Evolutionary conservation across 371 early-diverging fungal genomes (phyloP).

Genomic region (Zopfochytrium polystomum): DNA sequence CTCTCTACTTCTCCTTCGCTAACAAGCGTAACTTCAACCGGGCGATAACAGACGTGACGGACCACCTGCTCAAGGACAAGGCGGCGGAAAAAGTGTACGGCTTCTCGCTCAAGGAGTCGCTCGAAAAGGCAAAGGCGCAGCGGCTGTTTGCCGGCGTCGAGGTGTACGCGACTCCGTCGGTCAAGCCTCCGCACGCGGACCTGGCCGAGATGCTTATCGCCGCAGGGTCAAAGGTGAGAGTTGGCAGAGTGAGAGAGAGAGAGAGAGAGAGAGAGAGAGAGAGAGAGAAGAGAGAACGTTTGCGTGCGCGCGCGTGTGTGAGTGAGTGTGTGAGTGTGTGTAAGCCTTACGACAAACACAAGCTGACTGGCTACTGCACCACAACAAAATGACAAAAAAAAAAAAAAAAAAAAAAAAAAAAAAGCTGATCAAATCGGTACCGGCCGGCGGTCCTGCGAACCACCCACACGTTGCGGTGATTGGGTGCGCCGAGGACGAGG

Average conservation of each 20-base stretch:
- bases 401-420: too few relatives aligned
- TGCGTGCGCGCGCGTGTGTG: too few relatives aligned
- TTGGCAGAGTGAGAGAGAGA: too few relatives aligned
- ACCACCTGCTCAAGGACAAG: conserved; percentile 38
- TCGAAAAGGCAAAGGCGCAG: conserved; percentile 18
- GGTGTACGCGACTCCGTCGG: conserved; percentile 37
- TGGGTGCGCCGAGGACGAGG: conserved; percentile 27
- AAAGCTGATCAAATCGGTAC: conserved; percentile 13
- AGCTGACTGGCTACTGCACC: not conserved
- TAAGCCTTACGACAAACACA: not conserved
- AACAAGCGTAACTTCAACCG: not conserved
- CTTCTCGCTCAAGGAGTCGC: conserved; percentile 28
- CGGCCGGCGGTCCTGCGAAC: not conserved
- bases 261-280: too few relatives aligned
- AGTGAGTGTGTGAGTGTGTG: too few relatives aligned
- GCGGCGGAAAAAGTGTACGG: conserved; percentile 31
- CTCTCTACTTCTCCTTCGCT: not conserved
- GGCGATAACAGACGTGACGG: conserved; percentile 26
- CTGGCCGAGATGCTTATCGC: conserved; percentile 40
- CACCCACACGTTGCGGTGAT: conserved; percentile 21
- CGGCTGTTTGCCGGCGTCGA: conserved; percentile 27
- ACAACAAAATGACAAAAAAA: too few relatives aligned
- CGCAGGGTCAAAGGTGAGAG: conserved; percentile 37
- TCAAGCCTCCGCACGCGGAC: conserved; percentile 35
- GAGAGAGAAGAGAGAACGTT: too few relatives aligned